A percentile compares a stretch with the other conserved stretches of the same genome.
These are phyloP conservation scores for Rubus parviflorus DNA, from an alignment of 306 rosid species.

Conservation along the genomic window DNA sequence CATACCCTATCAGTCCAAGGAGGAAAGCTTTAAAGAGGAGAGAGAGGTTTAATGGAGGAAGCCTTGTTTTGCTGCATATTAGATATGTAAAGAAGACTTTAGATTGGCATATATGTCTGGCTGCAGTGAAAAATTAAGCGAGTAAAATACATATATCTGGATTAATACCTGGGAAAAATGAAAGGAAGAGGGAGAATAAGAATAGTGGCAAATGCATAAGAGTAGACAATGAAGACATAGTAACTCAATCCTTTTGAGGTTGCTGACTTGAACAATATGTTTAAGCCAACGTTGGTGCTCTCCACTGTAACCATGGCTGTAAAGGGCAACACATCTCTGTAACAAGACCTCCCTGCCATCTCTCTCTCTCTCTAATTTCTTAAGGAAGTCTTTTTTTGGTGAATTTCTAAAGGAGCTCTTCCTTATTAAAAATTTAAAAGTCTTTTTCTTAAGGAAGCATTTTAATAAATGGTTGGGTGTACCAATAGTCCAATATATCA, in stretches of 20 bases:
- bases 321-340: constrained; percentile 51
- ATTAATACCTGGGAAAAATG: constrained; percentile 40
- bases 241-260: constrained; percentile 42
- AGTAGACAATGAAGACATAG: constrained; percentile 56
- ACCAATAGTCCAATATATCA: not conserved
- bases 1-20: constrained; percentile 53
- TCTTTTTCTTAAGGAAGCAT: not conserved
- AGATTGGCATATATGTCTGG: not conserved
- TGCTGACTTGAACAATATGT: constrained; percentile 59
- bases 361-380: not conserved
- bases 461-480: not conserved
- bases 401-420: not conserved
- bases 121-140: not conserved
- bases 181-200: constrained; percentile 51
- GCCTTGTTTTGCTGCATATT: constrained; percentile 35
- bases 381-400: not conserved
- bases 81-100: not conserved
- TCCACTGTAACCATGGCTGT: constrained; percentile 49
- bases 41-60: constrained; percentile 42
- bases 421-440: not conserved
- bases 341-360: constrained; percentile 26
- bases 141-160: not conserved
- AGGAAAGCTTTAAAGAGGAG: constrained; percentile 36
- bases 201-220: constrained; percentile 42
- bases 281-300: constrained; percentile 49